A percentile compares a stretch with the other conserved stretches of the same genome.
Conservation (phyloP, 108 stramenopile genomes). For the Cyclotella baltica region DNA sequence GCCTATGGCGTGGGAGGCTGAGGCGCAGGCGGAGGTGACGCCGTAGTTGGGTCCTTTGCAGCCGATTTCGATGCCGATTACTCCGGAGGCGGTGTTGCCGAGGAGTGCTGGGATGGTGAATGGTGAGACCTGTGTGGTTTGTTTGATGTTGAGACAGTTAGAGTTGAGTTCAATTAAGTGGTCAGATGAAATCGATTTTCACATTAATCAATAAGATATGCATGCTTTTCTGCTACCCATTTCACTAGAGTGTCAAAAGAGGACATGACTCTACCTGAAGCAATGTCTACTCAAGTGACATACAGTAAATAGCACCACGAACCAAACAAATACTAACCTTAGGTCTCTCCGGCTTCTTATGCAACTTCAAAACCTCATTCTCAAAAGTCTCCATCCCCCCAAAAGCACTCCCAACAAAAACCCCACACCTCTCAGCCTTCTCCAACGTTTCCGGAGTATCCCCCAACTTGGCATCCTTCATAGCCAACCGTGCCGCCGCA, state of each 20-base stretch:
- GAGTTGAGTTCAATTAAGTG: too few species aligned
- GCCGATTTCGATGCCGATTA: slow-evolving; percentile 92
- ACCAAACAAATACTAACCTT: slow-evolving; percentile 69
- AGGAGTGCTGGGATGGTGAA: slow-evolving; percentile 95
- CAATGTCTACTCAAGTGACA: not conserved
- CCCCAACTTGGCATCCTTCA: slow-evolving; percentile 87
- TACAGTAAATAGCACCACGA: not conserved
- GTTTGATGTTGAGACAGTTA: slow-evolving; percentile 1
- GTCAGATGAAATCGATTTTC: too few species aligned
- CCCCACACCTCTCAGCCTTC: slow-evolving; percentile 84
- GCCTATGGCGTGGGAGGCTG: slow-evolving; percentile 92
- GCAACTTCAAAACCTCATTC: slow-evolving; percentile 88
- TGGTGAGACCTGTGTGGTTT: slow-evolving; percentile 76
- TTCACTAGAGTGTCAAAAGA: too few species aligned
- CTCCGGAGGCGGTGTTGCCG: slow-evolving; percentile 94
- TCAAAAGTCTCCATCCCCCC: slow-evolving; percentile 96
- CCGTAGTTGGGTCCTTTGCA: slow-evolving; percentile 96
- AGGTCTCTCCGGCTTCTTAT: slow-evolving; percentile 79
- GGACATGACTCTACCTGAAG: not conserved
- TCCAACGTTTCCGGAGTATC: slow-evolving; percentile 82
- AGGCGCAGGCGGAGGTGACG: slow-evolving; percentile 93
- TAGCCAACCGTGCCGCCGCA: slow-evolving; percentile 86
- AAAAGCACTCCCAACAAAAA: slow-evolving; percentile 96
- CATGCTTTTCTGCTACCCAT: too few species aligned
- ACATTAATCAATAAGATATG: too few species aligned